Conservation (phyloP, 2,329 filamentous ascomycete genomes). For the Fusarium circinatum region DNA sequence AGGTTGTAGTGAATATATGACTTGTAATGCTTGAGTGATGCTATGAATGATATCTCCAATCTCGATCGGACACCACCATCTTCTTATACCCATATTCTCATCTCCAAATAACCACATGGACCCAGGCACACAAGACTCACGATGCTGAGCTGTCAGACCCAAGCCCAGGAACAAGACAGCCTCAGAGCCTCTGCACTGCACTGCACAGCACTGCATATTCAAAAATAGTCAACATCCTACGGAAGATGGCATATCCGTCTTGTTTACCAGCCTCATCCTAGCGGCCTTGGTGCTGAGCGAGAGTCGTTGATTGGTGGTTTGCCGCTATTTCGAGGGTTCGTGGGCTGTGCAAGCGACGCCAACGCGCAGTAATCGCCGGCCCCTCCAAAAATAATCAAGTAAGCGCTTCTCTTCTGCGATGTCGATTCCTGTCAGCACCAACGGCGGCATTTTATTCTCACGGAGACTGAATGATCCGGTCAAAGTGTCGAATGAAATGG, state of each 20-base stretch:
- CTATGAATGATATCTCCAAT: slow-evolving; percentile 35
- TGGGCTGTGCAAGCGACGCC: slow-evolving; percentile 29
- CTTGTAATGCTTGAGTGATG: slow-evolving; percentile 16
- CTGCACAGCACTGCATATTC: not conserved
- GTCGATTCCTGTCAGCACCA: slow-evolving; percentile 17
- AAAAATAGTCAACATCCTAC: slow-evolving; percentile 21
- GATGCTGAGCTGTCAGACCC: slow-evolving; percentile 5
- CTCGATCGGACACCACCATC: slow-evolving; percentile 19
- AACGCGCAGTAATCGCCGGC: slow-evolving; percentile 3
- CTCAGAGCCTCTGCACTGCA: slow-evolving; percentile 9
- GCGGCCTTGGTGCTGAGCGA: slow-evolving; percentile 10
- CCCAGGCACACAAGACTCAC: slow-evolving; percentile 7
- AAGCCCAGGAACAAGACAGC: slow-evolving; percentile 6
- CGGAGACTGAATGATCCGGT: slow-evolving; percentile 21
- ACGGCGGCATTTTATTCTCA: not conserved
- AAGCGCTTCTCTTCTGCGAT: slow-evolving; percentile 24
- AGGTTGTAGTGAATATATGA: not conserved
- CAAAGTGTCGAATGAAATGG: not conserved
- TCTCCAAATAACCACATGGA: slow-evolving; percentile 3
- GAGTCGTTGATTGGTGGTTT: slow-evolving; percentile 7
- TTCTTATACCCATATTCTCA: slow-evolving; percentile 36
- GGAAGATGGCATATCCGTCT: slow-evolving; percentile 28
- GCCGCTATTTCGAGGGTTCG: slow-evolving; percentile 29
- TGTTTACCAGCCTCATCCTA: slow-evolving; percentile 21
- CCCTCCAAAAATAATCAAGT: slow-evolving; percentile 31